These are phyloP conservation scores for Phytophthora hibernalis DNA, from an alignment of 352 stramenopile species.

Conservation along the genomic window DNA sequence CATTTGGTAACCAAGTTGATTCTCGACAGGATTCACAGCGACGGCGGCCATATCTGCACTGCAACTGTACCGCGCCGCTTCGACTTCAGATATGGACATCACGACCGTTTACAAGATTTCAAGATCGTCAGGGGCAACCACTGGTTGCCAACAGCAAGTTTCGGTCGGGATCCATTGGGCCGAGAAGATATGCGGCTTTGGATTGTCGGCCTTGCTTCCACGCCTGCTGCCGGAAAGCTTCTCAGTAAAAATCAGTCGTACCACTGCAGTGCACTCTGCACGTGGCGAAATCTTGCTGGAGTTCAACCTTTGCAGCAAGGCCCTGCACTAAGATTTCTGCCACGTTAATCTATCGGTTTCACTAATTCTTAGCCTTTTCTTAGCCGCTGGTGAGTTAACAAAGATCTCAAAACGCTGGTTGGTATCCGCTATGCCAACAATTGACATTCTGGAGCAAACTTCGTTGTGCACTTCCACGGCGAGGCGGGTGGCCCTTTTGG, in stretches of 20 bases:
- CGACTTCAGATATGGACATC: constrained; percentile 25
- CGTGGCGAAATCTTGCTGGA: too few species aligned
- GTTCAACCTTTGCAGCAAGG: too few species aligned
- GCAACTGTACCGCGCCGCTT: constrained; percentile 15
- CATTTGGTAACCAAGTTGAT: not conserved
- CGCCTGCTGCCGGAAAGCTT: not conserved
- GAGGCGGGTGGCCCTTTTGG: constrained; percentile 21
- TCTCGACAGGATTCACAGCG: too few species aligned
- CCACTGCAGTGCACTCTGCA: too few species aligned
- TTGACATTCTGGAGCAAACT: too few species aligned
- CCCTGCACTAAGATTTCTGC: not conserved
- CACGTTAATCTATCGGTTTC: not conserved
- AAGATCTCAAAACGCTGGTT: constrained; percentile 2
- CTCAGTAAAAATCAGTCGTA: not conserved
- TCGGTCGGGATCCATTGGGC: not conserved
- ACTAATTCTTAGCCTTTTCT: constrained; percentile 5
- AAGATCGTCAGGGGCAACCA: not conserved
- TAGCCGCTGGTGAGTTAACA: not conserved
- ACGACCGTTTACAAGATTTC: constrained; percentile 14
- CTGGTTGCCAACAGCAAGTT: not conserved
- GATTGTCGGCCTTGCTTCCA: not conserved
- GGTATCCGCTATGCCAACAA: constrained; percentile 1
- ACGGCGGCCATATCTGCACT: not conserved
- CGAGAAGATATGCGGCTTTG: not conserved
- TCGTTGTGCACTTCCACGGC: not conserved